phyloP scores from a whole-genome alignment of 345 rosid genomes.

The Eutrema heterophyllum region DNA sequence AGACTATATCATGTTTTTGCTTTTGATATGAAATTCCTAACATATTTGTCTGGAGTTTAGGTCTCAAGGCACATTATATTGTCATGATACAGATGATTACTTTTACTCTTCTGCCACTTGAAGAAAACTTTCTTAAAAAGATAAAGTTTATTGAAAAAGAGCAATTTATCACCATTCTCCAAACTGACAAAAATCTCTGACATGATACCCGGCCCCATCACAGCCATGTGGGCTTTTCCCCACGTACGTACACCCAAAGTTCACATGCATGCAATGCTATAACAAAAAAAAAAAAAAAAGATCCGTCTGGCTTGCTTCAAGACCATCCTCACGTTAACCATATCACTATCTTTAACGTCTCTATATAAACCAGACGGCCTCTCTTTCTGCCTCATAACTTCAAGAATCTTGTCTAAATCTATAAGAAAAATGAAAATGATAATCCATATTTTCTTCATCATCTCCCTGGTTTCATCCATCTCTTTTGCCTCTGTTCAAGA shows the following conservation, averaged over 20 bases:
- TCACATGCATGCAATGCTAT: conserved; percentile 38
- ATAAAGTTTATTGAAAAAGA: neutral
- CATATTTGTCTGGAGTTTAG: neutral
- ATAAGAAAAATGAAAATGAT: conserved; percentile 33
- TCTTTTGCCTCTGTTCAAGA: conserved; percentile 59
- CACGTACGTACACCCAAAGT: conserved; percentile 32
- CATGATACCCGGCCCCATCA: conserved; percentile 28
- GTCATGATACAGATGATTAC: neutral
- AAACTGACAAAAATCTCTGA: conserved; percentile 28
- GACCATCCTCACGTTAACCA: conserved; percentile 31
- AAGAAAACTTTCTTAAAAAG: neutral
- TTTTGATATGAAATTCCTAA: neutral
- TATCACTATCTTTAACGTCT: conserved; percentile 14
- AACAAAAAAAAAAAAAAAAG: neutral
- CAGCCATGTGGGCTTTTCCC: conserved; percentile 23
- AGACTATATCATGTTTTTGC: neutral
- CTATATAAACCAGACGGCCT: conserved; percentile 16
- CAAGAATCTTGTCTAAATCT: neutral
- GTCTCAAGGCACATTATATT: neutral
- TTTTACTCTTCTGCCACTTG: neutral
- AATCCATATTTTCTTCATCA: conserved; percentile 35
- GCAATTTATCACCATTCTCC: neutral
- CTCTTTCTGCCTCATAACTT: conserved; percentile 12
- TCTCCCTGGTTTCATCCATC: conserved; percentile 42
- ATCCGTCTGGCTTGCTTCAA: conserved; percentile 17